Evolutionary conservation across 2,329 filamentous ascomycete species (phyloP), one percentile per base, ranked within the genome.

Genomic region (Trichoderma sp.): DNA sequence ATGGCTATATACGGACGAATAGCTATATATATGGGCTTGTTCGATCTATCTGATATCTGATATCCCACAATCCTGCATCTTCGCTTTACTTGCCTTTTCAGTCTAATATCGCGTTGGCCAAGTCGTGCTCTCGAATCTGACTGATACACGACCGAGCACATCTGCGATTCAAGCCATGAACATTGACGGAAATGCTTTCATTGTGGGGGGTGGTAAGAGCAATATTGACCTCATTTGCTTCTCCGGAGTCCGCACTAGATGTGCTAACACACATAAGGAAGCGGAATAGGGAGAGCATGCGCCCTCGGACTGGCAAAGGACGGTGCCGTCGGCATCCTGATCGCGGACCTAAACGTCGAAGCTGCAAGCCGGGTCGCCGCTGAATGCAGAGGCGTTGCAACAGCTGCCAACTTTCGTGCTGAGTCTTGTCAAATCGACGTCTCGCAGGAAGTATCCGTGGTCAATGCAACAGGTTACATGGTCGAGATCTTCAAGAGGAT

Each of bases 181-280:
- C 44, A 54, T 62, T 10, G 54, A 12, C 7, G 59, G 59, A 30
- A 62, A 62, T 17, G 59, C 59, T 15, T 62, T 62, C 34, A 34
- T 62, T 3, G 24, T 62, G 4, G 59, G 59, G 24, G 48, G 59
- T 24, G 59, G 59, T 62, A 54, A 62, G 59, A 1, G 28, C 3
- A 41, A 19, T 21, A 10, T 12, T 3, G 2, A 19, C 1, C 10
- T 6, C 24, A 3, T 3, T 5, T 14, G 15, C 34, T 39, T 12
- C 1, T 30, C 2, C 1, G 10, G 41, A 6, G 21, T n/a, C 24
- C 34, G 3, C n/a, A 24, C 4, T 5, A 17, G 0, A 6, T 9
- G 7, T 43, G 47, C 48, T 52, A 45, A 62, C 1, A 9, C 6
- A 12, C 14, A 24, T 10, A 17, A 74, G 62, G 62, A 78, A 68